Evolutionary conservation across 441 rosid species (phyloP), one percentile per base, ranked within the genome.

Genomic region (Aquilaria agallochum): DNA sequence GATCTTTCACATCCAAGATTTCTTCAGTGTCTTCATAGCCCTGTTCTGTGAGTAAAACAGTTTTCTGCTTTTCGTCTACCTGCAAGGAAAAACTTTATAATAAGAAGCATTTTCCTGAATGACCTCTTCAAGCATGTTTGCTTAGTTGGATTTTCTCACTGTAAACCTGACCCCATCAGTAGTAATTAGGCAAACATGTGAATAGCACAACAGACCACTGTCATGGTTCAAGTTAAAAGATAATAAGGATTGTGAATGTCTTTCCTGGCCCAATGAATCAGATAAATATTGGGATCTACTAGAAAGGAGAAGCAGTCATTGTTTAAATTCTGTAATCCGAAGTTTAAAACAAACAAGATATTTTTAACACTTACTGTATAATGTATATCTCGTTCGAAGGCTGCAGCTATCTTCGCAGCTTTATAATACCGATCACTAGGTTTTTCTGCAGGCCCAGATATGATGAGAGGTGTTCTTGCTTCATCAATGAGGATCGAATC

Each of bases 401-500:
- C 96, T 15, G 80, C 68, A 63, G 96, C 96, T 69, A 94, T 77
- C 80, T 88, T 94, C 53, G 97, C 97, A 74, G 96, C 96, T 81
- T 94, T 94, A 56, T 90, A 94, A 62, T 90, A 94, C 11, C 67
- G 87, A 64, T 90, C 98, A 76, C 97, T 88, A 27, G 98, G 98
- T 79, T 84, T 93, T 79, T 94, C 98, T 58, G 98, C 98, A 56
- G 90, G 84, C 54, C 98, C 97, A 55, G 97, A 90, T 73, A 88
- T 90, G 73, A 90, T 90, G 47, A 94, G 92, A 58, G 98, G 98
- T 63, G 98, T 94, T 72, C 98, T 87, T 78, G 98, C 98, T 79
- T 94, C 98, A 80, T 94, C 97, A 73, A 88, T 87, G 65, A 94
- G 97, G 77, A 94, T 94, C 69, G 98, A 94, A 78, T 94, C 98